These are phyloP conservation scores for Alternaria alternata DNA, from an alignment of 2,329 filamentous ascomycete genomes.

Conservation along the genomic window DNA sequence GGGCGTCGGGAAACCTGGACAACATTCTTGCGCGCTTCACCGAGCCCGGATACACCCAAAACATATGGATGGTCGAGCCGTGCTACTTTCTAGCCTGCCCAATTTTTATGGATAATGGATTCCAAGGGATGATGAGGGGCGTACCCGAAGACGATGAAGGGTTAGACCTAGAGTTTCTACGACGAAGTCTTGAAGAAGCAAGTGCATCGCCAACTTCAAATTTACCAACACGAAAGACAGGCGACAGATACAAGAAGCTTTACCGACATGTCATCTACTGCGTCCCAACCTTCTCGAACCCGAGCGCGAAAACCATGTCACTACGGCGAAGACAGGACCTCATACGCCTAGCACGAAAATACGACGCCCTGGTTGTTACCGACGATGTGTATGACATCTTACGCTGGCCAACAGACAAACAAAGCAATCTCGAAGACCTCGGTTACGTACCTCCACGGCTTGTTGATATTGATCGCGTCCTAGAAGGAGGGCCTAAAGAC, in stretches of 20 bases:
- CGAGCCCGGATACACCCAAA: slow-evolving; percentile 58
- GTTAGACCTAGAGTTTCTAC: slow-evolving; percentile 69
- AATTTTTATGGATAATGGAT: slow-evolving; percentile 81
- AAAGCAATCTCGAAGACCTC: slow-evolving; percentile 6
- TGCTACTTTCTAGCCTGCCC: slow-evolving; percentile 79
- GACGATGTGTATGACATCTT: slow-evolving; percentile 61
- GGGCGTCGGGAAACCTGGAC: slow-evolving; percentile 63
- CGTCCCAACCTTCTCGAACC: slow-evolving; percentile 86
- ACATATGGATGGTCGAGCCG: slow-evolving; percentile 81
- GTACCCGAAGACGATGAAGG: slow-evolving; percentile 80
- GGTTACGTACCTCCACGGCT: slow-evolving; percentile 68
- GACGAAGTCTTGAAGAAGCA: slow-evolving; percentile 55
- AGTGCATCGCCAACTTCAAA: slow-evolving; percentile 49
- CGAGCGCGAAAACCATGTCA: slow-evolving; percentile 80
- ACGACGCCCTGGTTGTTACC: slow-evolving; percentile 78
- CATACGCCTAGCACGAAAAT: slow-evolving; percentile 73
- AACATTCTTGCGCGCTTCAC: slow-evolving; percentile 1
- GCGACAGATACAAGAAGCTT: slow-evolving; percentile 69
- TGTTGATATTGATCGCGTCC: slow-evolving; percentile 74
- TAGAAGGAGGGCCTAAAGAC: slow-evolving; percentile 64
- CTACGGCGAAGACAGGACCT: slow-evolving; percentile 70
- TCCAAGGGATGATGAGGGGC: slow-evolving; percentile 68
- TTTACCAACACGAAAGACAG: slow-evolving; percentile 60
- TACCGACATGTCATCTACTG: slow-evolving; percentile 86
- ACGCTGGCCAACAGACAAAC: slow-evolving; percentile 81